These are phyloP conservation scores for Macadamia tetraphylla DNA, from an alignment of 164 flowering plant species.

Conservation along the genomic window DNA sequence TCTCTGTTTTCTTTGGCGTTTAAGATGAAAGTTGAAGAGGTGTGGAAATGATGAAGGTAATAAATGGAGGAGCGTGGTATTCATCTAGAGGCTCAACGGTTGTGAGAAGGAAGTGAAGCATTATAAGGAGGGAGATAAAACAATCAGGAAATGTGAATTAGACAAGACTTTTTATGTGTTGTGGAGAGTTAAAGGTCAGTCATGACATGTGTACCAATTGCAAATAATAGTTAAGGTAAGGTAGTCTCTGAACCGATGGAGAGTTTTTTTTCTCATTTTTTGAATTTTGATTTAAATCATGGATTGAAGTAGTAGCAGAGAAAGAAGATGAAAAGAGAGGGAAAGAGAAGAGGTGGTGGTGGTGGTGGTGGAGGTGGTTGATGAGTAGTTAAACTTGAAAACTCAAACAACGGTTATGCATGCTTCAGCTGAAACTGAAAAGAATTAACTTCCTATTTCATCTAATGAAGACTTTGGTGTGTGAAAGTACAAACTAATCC, in stretches of 20 bases:
- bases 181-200: too few relatives aligned
- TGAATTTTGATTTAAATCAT: too few relatives aligned
- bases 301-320: too few relatives aligned
- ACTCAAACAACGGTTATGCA: neutral
- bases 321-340: too few relatives aligned
- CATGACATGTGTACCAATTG: too few relatives aligned
- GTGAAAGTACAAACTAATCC: too few relatives aligned
- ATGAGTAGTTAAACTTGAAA: constrained; percentile 3
- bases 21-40: neutral
- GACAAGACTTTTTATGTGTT: too few relatives aligned
- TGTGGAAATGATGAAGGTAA: constrained; percentile 16
- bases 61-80: constrained; percentile 26
- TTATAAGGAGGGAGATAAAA: constrained; percentile 5
- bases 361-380: constrained; percentile 1
- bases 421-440: constrained; percentile 2
- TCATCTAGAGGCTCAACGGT: neutral
- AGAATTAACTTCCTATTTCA: too few relatives aligned
- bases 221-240: too few relatives aligned
- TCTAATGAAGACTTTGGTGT: too few relatives aligned
- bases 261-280: neutral
- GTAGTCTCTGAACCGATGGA: too few relatives aligned
- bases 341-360: too few relatives aligned
- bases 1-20: neutral
- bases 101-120: neutral
- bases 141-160: constrained; percentile 13